phyloP scores from a whole-genome alignment of 805 yeast genomes.

The Candida gorgasii region DNA sequence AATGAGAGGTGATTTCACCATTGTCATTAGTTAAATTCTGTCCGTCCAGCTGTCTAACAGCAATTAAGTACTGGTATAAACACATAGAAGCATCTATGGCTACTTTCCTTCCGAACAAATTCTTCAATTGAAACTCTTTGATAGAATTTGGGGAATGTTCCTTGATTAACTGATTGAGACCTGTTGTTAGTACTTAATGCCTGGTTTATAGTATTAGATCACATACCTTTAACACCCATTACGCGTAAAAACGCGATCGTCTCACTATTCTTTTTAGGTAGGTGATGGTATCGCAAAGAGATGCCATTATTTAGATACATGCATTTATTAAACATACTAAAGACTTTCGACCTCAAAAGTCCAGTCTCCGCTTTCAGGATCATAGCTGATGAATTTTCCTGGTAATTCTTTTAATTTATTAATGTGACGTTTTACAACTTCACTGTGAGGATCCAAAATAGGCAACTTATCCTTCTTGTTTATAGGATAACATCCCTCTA shows the following conservation, averaged over 20 bases:
- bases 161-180: constrained; percentile 80
- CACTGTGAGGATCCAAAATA: constrained; percentile 76
- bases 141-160: constrained; percentile 90
- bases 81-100: constrained; percentile 98
- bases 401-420: constrained; percentile 61
- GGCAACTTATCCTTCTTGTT: constrained; percentile 69
- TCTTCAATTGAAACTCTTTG: constrained; percentile 75
- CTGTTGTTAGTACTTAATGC: constrained; percentile 37
- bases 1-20: constrained; percentile 90
- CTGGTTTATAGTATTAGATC: not conserved
- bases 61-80: constrained; percentile 90
- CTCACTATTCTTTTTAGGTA: not conserved
- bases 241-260: constrained; percentile 7
- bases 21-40: constrained; percentile 81
- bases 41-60: constrained; percentile 97
- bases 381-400: constrained; percentile 71
- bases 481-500: constrained; percentile 81
- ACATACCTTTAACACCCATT: constrained; percentile 34
- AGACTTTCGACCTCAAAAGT: constrained; percentile 53
- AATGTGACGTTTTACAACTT: constrained; percentile 67
- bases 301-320: too few species aligned
- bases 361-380: constrained; percentile 74
- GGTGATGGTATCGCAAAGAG: not conserved
- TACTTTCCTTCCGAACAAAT: constrained; percentile 91
- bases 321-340: constrained; percentile 9